These are phyloP conservation scores for Aureobasidium lini DNA, from an alignment of 2,329 filamentous ascomycete genomes.

Conservation along the genomic window DNA sequence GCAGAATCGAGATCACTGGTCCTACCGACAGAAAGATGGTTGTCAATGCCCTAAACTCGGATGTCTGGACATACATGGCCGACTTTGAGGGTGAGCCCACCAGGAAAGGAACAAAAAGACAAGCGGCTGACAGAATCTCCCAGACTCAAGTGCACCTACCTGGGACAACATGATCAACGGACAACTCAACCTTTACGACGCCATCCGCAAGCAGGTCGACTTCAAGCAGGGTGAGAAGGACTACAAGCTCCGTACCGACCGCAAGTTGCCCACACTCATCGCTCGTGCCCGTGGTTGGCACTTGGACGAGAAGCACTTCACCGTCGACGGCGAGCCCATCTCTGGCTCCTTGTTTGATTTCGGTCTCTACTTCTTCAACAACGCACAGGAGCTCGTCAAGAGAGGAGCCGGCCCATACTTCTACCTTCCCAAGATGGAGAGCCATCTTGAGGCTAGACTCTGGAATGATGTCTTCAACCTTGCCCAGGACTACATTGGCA, in stretches of 20 bases:
- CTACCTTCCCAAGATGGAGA: slow-evolving; percentile 97
- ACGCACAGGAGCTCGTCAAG: slow-evolving; percentile 79
- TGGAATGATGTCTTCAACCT: slow-evolving; percentile 99
- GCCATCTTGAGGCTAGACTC: slow-evolving; percentile 88
- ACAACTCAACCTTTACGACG: slow-evolving; percentile 95
- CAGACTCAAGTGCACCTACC: slow-evolving; percentile 89
- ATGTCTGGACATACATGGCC: slow-evolving; percentile 99
- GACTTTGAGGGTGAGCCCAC: slow-evolving; percentile 78
- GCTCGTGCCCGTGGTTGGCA: slow-evolving; percentile 96
- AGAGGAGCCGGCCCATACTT: slow-evolving; percentile 90
- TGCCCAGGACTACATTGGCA: slow-evolving; percentile 83
- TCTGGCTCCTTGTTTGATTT: slow-evolving; percentile 93
- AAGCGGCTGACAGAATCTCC: not conserved
- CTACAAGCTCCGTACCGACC: slow-evolving; percentile 93
- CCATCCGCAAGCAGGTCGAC: slow-evolving; percentile 86
- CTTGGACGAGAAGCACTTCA: slow-evolving; percentile 96
- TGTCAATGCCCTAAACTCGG: slow-evolving; percentile 88
- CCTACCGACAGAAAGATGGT: slow-evolving; percentile 99
- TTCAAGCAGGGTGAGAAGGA: slow-evolving; percentile 94
- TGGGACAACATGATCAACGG: slow-evolving; percentile 99
- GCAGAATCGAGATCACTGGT: slow-evolving; percentile 93
- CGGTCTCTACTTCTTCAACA: slow-evolving; percentile 98
- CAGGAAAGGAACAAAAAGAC: not conserved
- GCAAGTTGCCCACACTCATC: slow-evolving; percentile 80
- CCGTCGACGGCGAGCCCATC: slow-evolving; percentile 88